Percentiles rank a stretch among this genome's conserved stretches.
phyloP scores from a whole-genome alignment of 805 yeast species.

The Tetrapisispora phaffii region DNA sequence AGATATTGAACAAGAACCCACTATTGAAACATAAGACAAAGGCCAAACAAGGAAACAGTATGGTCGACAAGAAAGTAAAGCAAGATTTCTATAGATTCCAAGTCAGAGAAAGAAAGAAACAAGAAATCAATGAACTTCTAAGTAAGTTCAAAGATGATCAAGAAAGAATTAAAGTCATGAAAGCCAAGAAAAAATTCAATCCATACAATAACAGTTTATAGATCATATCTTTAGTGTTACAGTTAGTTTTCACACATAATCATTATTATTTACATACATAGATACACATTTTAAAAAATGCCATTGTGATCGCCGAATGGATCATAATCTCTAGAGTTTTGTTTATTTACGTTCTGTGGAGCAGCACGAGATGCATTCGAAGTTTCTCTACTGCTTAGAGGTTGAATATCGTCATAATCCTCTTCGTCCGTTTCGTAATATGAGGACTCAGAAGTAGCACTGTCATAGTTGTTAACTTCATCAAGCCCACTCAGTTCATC shows the following conservation, averaged over 20 bases:
- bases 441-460: conserved; percentile 23
- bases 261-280: background rate
- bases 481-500: conserved; percentile 45
- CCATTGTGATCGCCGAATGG: conserved; percentile 48
- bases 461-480: conserved; percentile 35
- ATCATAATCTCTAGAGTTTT: conserved; percentile 2
- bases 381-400: conserved; percentile 5
- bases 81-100: conserved; percentile 93
- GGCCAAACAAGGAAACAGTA: conserved; percentile 20
- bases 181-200: conserved; percentile 69
- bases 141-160: conserved; percentile 84
- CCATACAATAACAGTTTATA: conserved; percentile 47
- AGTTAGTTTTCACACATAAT: background rate
- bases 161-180: conserved; percentile 68
- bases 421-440: conserved; percentile 9
- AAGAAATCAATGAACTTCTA: conserved; percentile 80
- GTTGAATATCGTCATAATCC: background rate
- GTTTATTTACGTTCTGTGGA: background rate
- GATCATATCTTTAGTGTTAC: background rate
- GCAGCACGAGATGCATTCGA: conserved; percentile 11
- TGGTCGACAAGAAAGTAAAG: conserved; percentile 60
- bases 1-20: conserved; percentile 28
- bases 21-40: conserved; percentile 24
- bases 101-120: conserved; percentile 85
- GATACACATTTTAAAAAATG: conserved; percentile 9